These are phyloP conservation scores for Diospyros kaki DNA, from an alignment of 148 eudicot species.

Conservation along the genomic window DNA sequence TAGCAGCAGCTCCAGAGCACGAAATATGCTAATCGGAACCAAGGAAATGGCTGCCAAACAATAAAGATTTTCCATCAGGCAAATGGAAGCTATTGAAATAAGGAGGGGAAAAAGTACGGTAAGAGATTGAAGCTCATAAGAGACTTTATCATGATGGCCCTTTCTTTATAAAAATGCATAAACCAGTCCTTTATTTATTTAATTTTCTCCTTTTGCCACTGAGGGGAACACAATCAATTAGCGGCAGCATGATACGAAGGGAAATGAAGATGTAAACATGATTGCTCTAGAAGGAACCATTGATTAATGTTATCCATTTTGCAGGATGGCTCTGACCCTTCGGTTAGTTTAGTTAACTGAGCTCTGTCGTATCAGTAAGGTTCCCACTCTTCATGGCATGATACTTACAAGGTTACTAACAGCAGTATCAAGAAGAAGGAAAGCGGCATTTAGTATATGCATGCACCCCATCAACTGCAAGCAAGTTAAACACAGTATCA, in stretches of 20 bases:
- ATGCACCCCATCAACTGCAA: conserved; percentile 62
- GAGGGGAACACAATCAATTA: too few relatives aligned
- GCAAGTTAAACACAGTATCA: conserved; percentile 1
- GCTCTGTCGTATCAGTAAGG: background rate
- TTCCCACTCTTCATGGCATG: background rate
- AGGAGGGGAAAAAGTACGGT: too few relatives aligned
- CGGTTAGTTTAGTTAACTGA: too few relatives aligned
- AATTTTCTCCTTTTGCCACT: too few relatives aligned
- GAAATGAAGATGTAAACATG: too few relatives aligned
- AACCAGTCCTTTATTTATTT: background rate
- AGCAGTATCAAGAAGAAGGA: conserved; percentile 61
- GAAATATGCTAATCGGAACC: conserved; percentile 67
- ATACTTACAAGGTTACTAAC: conserved; percentile 61
- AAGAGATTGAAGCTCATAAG: background rate
- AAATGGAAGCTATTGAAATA: background rate
- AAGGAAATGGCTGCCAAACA: conserved; percentile 52
- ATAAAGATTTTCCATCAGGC: background rate
- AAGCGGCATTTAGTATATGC: conserved; percentile 59
- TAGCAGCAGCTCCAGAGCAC: conserved; percentile 65
- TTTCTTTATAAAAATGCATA: background rate
- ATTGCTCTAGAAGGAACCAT: too few relatives aligned
- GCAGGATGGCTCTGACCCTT: background rate
- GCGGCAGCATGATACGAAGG: too few relatives aligned
- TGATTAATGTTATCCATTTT: background rate
- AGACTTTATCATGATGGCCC: background rate